Evolutionary conservation across 805 yeast genomes (phyloP).

Genomic region (Metschnikowia reukaufii): DNA sequence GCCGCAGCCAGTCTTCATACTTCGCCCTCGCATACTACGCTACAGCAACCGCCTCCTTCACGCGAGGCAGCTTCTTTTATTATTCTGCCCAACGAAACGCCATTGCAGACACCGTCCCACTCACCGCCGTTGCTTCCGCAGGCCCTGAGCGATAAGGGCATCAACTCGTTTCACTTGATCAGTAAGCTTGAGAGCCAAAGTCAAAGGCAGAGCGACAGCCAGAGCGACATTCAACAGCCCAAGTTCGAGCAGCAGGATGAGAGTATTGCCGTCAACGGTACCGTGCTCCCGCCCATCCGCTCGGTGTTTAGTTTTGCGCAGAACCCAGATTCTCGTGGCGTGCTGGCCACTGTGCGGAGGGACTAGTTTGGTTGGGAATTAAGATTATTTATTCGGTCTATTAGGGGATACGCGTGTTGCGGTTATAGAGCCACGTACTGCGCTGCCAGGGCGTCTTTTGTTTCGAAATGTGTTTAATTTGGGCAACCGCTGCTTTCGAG

Average conservation of each 20-base stretch:
- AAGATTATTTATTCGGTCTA: no score
- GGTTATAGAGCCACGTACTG: no score
- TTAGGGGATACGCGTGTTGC: no score
- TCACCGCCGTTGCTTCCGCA: conserved; percentile 45
- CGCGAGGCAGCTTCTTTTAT: conserved; percentile 25
- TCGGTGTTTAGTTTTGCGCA: conserved; percentile 33
- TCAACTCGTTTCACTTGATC: conserved; percentile 25
- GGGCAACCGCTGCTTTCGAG: no score
- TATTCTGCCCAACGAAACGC: conserved; percentile 45
- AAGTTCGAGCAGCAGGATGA: conserved; percentile 18
- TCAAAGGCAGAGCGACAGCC: no score
- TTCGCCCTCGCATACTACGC: conserved; percentile 2
- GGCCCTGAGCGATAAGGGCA: conserved; percentile 14
- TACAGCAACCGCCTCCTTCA: conserved; percentile 9
- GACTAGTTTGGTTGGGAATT: neutral
- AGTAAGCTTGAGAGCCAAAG: conserved; percentile 28
- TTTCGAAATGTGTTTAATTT: no score
- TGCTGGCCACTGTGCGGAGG: conserved; percentile 1
- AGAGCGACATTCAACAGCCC: no score
- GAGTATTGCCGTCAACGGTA: conserved; percentile 41
- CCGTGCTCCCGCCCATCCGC: conserved; percentile 43
- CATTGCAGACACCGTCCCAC: conserved; percentile 49
- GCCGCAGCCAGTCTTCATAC: conserved; percentile 12
- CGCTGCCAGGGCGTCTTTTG: no score
- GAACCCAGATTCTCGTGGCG: conserved; percentile 1